These are phyloP conservation scores for Atalantia buxifolia DNA, from an alignment of 345 rosid genomes.

Conservation along the genomic window DNA sequence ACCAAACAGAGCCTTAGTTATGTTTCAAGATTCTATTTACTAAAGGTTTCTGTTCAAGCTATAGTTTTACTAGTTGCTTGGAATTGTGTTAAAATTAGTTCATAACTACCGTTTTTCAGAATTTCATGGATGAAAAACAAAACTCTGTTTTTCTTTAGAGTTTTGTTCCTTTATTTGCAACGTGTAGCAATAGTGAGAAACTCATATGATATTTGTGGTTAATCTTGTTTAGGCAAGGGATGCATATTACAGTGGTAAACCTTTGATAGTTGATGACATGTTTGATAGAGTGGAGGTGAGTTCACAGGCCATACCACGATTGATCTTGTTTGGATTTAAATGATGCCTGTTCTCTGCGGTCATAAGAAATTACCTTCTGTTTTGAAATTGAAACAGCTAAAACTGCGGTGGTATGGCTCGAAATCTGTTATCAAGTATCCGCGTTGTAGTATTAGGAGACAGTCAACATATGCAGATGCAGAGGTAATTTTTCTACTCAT, in stretches of 20 bases:
- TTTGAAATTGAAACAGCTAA: slow-evolving; percentile 43
- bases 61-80: background rate
- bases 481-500: slow-evolving; percentile 53
- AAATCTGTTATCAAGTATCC: slow-evolving; percentile 93
- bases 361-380: background rate
- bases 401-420: slow-evolving; percentile 85
- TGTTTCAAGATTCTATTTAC: background rate
- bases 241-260: slow-evolving; percentile 84
- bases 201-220: background rate
- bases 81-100: background rate
- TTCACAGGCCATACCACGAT: background rate
- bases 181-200: background rate
- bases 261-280: slow-evolving; percentile 90
- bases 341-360: background rate
- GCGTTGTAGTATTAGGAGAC: slow-evolving; percentile 86
- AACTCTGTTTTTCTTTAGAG: background rate
- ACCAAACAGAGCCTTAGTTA: background rate
- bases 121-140: background rate
- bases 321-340: background rate
- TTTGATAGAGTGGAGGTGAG: slow-evolving; percentile 96
- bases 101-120: background rate
- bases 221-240: slow-evolving; percentile 61
- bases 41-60: background rate
- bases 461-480: slow-evolving; percentile 87
- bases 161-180: background rate